phyloP scores from a whole-genome alignment of 306 rosid species.

The Corylus americana region DNA sequence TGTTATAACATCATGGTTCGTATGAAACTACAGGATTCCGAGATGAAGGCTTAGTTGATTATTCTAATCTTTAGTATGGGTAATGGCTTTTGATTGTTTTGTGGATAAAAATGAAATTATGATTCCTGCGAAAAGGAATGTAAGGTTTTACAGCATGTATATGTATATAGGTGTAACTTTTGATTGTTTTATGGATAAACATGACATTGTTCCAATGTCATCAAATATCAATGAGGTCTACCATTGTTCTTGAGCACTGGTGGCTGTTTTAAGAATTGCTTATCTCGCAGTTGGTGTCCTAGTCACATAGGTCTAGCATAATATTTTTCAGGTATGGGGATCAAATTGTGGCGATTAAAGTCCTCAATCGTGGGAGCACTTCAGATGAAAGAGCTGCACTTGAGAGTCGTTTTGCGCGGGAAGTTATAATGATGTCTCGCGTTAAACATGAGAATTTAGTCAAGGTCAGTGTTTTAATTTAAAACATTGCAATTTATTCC shows the following conservation, averaged over 20 bases:
- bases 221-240: background rate
- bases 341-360: conserved; percentile 85
- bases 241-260: conserved; percentile 8
- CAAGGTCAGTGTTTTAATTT: conserved; percentile 52
- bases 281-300: conserved; percentile 26
- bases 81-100: background rate
- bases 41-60: background rate
- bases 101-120: conserved; percentile 6
- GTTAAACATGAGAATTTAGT: conserved; percentile 95
- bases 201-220: background rate
- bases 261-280: conserved; percentile 14
- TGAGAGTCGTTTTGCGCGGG: conserved; percentile 87
- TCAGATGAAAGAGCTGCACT: conserved; percentile 75
- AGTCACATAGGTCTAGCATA: conserved; percentile 36
- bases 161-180: conserved; percentile 7
- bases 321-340: conserved; percentile 70
- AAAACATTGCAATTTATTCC: background rate
- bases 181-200: conserved; percentile 4
- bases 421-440: conserved; percentile 95
- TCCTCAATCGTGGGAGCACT: conserved; percentile 83
- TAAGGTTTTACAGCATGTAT: background rate
- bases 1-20: background rate
- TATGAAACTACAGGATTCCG: background rate
- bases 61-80: background rate
- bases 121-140: conserved; percentile 7